Evolutionary conservation across 176 grass and related monocot species (phyloP).

Genomic region (Phyllostachys edulis): DNA sequence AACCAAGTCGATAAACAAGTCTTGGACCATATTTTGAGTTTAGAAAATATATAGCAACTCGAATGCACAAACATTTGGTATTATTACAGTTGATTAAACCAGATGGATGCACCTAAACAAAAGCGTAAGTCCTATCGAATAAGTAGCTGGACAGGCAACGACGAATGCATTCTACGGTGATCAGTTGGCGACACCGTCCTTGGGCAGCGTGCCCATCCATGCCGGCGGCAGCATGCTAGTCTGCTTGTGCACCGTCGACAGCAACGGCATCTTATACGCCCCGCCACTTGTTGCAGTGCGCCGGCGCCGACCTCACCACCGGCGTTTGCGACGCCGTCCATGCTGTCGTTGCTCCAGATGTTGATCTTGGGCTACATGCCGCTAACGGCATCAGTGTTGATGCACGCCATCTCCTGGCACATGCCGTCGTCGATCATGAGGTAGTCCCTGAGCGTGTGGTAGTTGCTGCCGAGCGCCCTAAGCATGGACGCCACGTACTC

Average conservation of each 20-base stretch:
- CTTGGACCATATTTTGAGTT: too few relatives aligned
- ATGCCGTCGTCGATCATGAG: conserved; percentile 57
- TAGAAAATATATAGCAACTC: too few relatives aligned
- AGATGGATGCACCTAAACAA: too few relatives aligned
- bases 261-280: conserved; percentile 18
- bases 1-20: too few relatives aligned
- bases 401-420: conserved; percentile 70
- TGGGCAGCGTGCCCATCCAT: conserved; percentile 58
- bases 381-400: conserved; percentile 58
- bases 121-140: too few relatives aligned
- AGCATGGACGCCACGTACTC: conserved; percentile 47
- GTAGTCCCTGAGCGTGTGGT: conserved; percentile 61
- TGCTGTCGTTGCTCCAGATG: conserved; percentile 14
- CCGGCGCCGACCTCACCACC: too few relatives aligned
- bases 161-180: background rate
- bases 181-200: conserved; percentile 31
- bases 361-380: conserved; percentile 68
- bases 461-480: conserved; percentile 50
- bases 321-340: too few relatives aligned
- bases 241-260: conserved; percentile 62
- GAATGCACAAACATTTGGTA: too few relatives aligned
- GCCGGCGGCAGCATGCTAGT: conserved; percentile 50
- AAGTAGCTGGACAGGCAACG: background rate
- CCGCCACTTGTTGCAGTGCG: too few relatives aligned
- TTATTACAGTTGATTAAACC: too few relatives aligned